Evolutionary conservation across 495 filamentous ascomycete genomes (phyloP).

Genomic region (Penicillium canariense): DNA sequence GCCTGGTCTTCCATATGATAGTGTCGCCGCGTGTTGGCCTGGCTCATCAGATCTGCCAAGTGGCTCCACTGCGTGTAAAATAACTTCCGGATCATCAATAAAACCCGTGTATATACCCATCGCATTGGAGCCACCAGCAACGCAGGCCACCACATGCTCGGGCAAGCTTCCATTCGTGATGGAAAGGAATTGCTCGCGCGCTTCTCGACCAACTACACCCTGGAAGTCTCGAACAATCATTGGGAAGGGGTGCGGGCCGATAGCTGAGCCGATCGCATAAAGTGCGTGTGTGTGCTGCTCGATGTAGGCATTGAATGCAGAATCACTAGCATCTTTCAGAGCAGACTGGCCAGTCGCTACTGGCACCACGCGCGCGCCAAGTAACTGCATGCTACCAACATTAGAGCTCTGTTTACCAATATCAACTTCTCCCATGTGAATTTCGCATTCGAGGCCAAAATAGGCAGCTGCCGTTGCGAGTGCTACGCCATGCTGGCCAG

Average conservation of each 20-base stretch:
- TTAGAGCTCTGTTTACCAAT: constrained; percentile 91
- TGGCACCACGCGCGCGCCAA: constrained; percentile 82
- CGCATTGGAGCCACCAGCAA: not conserved
- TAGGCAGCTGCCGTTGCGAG: constrained; percentile 95
- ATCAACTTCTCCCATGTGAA: constrained; percentile 96
- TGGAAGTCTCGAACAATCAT: constrained; percentile 96
- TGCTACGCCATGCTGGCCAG: constrained; percentile 95
- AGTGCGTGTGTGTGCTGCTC: constrained; percentile 83
- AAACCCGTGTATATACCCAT: not conserved
- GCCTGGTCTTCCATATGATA: constrained; percentile 6
- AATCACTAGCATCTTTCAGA: constrained; percentile 93
- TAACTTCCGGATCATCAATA: not conserved
- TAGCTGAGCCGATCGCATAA: constrained; percentile 94
- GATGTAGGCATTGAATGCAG: constrained; percentile 87
- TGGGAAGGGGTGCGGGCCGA: constrained; percentile 92
- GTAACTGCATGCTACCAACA: constrained; percentile 94
- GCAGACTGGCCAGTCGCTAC: constrained; percentile 84
- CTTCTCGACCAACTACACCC: constrained; percentile 68
- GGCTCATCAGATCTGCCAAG: not conserved
- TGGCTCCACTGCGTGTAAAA: constrained; percentile 1
- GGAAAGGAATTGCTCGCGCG: not conserved
- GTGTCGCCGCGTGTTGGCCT: constrained; percentile 10
- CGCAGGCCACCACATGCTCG: constrained; percentile 1
- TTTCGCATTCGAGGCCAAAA: constrained; percentile 92
- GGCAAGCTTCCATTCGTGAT: not conserved